Base-by-base conservation (phyloP, 1,139 yeast species). In the Diutina rugosa region DNA sequence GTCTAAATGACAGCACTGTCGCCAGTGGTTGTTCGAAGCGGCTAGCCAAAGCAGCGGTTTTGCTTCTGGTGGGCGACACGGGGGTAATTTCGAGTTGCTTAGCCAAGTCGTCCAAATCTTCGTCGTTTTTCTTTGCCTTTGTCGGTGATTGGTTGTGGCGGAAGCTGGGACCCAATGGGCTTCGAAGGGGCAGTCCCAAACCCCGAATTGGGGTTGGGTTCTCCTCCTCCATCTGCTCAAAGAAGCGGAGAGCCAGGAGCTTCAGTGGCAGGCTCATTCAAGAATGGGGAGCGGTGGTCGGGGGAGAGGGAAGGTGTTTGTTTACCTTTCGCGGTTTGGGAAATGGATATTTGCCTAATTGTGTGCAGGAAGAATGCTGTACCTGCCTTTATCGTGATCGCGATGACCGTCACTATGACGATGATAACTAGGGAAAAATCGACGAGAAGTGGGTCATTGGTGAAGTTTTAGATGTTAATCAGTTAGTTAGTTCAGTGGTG, bases 1-100 rank as follows among this genome's bases (percentile, higher is more conserved):
- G 53, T n/a, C 18, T 30, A 12, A 49, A 49, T 29, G 32, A 38
- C 53, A 32, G 44, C 44, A 49, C 53, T 14, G 53, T 49, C 28
- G 53, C 53, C 53, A 49, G 53, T n/a, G 53, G 53, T 32, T 49
- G 53, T 16, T 49, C 53, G 16, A 49, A 49, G 9, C 53, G 53
- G 16, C 29, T 16, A n/a, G 41, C 41, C 35, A 49, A 49, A 28
- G 53, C 53, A 12, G 44, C 44, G 29, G 53, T 49, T 18, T 49
- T 49, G 28, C 28, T 16, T 16, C 41, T 44, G 4, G 53, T 29
- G 6, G 51, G 38, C 1, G 38, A 9, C 44, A 49, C 44, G 6
- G 53, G 53, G 18, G 53, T 32, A 16, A 49, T 49, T 16, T 49
- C 53, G 21, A 49, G 32, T 18, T 49, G 53, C 26, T 49, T 49